Percentiles rank a stretch among this genome's conserved stretches.
phyloP scores from a whole-genome alignment of 192 early-diverging fungal species.

The Backusella mclennaniae region DNA sequence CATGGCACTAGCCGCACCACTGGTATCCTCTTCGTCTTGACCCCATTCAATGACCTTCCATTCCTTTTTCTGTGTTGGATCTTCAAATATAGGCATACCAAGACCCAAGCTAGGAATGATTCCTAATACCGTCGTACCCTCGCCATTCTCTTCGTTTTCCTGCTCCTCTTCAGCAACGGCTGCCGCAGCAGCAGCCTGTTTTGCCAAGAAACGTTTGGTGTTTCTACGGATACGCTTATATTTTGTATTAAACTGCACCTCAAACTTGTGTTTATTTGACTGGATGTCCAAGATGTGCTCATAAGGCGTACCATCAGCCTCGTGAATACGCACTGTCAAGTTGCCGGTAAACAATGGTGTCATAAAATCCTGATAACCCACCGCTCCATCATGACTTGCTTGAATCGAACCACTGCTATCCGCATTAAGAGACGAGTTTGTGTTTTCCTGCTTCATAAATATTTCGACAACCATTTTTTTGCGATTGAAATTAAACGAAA shows the following conservation, averaged over 20 bases:
- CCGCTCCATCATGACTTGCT: background rate
- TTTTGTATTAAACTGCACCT: conserved; percentile 96
- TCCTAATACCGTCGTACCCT: conserved; percentile 57
- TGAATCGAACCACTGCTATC: background rate
- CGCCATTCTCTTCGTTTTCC: conserved; percentile 63
- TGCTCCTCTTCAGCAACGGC: conserved; percentile 62
- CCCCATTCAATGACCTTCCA: conserved; percentile 80
- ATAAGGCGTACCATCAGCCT: conserved; percentile 82
- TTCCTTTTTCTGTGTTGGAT: conserved; percentile 61
- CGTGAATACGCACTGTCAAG: conserved; percentile 73
- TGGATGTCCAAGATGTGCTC: conserved; percentile 84
- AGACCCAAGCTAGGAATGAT: conserved; percentile 43
- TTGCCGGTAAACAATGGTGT: conserved; percentile 55
- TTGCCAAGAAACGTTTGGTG: conserved; percentile 69
- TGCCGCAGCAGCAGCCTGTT: conserved; percentile 67
- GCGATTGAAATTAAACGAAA: conserved; percentile 85
- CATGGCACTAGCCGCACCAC: conserved; percentile 53
- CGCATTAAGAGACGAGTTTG: conserved; percentile 40
- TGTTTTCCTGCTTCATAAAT: conserved; percentile 70
- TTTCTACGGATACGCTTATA: conserved; percentile 94
- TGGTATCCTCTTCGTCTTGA: conserved; percentile 71
- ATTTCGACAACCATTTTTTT: conserved; percentile 97
- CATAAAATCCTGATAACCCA: conserved; percentile 26
- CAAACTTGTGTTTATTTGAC: conserved; percentile 69
- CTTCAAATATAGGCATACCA: conserved; percentile 52